Base-by-base conservation (phyloP, 1,139 yeast genomes). In the Keqinozyma sinolaborantium region DNA sequence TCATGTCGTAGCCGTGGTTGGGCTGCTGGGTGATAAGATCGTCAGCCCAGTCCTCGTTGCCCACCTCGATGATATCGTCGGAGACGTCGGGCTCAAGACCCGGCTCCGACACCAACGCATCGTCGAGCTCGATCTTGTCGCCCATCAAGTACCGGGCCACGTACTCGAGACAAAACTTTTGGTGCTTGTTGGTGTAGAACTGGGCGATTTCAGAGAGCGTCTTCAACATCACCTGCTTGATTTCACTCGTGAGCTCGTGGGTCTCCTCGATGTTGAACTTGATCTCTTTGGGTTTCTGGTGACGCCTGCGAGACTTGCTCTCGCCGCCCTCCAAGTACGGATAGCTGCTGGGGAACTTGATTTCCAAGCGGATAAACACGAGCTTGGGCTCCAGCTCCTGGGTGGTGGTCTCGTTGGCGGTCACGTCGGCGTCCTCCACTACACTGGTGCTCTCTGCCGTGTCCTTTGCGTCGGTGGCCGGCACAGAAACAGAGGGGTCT, bases 81-180 rank as follows among this genome's bases (percentile, higher is more conserved):
- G 40, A 45, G 4, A 30, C 36, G 5, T 47, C 51, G 5, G 49
- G 52, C 2, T 44, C 48, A 9, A 48, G 46, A n/a, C 44, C 45
- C n/a, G 49, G 52, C 3, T 47, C 58, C 10, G 46, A 38, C 49
- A 64, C 53, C 21, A 56, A 39, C 1, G 53, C 53, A 25, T 65
- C 73, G 25, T 60, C 57, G 16, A 84, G 49, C 18, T 74, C 76
- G 3, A 87, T 69, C 34, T 79, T 75, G 42, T 90, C 97, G 1
- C 98, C 98, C 63, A 88, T 65, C 4, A 92, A 63, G 47, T 69
- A 83, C 31, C 96, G 58, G 36, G 92, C 59, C 44, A 95, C 79
- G 1, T 86, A 80, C 48, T 92, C 97, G 18, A 92, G 61, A 42
- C 96, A 86, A 44, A 79, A 87, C 38, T 68, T 62, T 20, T 77